Evolutionary conservation across 78 protist species (phyloP), one percentile per base, ranked within the genome.

Genomic region (Dictyostelium intermedium): DNA sequence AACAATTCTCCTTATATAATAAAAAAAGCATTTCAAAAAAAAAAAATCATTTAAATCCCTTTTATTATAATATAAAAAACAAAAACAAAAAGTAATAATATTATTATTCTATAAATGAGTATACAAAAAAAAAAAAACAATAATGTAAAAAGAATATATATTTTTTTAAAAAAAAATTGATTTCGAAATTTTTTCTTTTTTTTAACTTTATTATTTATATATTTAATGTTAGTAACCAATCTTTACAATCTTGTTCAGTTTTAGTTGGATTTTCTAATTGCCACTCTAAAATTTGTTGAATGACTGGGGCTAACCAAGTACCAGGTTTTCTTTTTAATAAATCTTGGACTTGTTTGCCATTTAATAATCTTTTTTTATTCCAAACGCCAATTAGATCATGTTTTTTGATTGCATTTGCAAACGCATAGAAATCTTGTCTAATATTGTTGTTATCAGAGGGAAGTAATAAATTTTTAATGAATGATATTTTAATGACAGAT

Each of bases 271-370:
- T 80, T 43, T 89, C 94, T 69, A 89, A 70, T 89, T 89, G 94
- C 85, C 87, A 89, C 45, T 87, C 94, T 6, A 89, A 89, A 14
- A 89, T 74, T n/a, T 23, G 45, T 80, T 89, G 94, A 9, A 89
- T 32, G 13, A 89, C 77, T 3, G 87, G 87, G 1, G 94, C 87
- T 50, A 89, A 69, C 94, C 94, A 89, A 23, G 41, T 32, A 34
- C 94, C 94, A 2, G 87, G 81, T 80, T 47, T 47, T 39, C 41
- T 89, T 20, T 89, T 37, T 23, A 89, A 45, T 27, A 89, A 25
- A 16, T 89, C 94, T 83, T 79, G 72, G 0, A 89, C 87, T 70
- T 81, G 85, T 45, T 89, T 89, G 50, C 94, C 94, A 89, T 89
- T 25, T 50, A 89, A 89, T 35, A 81, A n/a, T 80, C 84, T 89